phyloP scores from a whole-genome alignment of 768 basidiomycete species.

The Lactifluus echinatus region DNA sequence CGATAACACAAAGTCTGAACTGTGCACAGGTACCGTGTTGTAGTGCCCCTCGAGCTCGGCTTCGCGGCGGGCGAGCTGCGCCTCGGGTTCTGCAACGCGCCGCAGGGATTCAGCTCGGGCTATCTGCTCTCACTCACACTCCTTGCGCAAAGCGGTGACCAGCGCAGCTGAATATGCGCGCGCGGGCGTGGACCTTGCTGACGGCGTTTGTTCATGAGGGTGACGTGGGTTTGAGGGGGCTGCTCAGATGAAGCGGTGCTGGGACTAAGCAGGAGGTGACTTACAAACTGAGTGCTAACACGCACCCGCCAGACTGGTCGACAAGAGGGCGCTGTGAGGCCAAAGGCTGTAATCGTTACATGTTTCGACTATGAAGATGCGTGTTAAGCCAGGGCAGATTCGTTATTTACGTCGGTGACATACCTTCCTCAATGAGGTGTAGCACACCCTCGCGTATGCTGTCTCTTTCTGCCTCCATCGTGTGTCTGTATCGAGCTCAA shows the following conservation, averaged over 20 bases:
- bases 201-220: constrained; percentile 18
- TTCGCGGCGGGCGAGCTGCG: constrained; percentile 49
- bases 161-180: constrained; percentile 37
- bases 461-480: constrained; percentile 40
- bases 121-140: constrained; percentile 38
- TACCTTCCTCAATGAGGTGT: constrained; percentile 50
- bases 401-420: constrained; percentile 19
- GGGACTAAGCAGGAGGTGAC: neutral
- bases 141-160: constrained; percentile 34
- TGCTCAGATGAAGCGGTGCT: neutral
- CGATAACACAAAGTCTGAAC: neutral
- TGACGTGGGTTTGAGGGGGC: constrained; percentile 4
- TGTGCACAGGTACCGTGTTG: neutral
- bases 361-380: constrained; percentile 14
- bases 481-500: no score
- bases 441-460: constrained; percentile 46
- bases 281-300: neutral
- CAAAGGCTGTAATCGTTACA: constrained; percentile 20
- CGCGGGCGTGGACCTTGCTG: constrained; percentile 20
- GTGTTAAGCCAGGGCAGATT: neutral
- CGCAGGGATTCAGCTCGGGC: constrained; percentile 33
- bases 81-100: constrained; percentile 39
- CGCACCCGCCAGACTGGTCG: constrained; percentile 4
- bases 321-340: constrained; percentile 16
- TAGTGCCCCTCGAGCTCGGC: constrained; percentile 37